phyloP scores from a whole-genome alignment of 108 stramenopile genomes.

The Aurantiochytrium sp. region DNA sequence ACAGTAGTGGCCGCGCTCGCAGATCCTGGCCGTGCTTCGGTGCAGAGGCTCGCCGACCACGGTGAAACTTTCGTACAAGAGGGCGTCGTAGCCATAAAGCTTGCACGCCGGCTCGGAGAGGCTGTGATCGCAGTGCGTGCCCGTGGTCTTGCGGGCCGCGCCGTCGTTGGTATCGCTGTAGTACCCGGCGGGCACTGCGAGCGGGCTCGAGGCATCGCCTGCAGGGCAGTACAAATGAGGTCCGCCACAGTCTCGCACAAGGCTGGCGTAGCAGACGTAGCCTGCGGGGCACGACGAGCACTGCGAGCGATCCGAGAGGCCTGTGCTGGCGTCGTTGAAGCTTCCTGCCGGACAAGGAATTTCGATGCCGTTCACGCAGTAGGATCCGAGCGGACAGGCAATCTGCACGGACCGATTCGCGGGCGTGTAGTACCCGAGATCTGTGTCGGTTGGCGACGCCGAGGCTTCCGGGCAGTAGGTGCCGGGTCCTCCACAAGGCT shows the following conservation, averaged over 20 bases:
- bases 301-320: conserved; percentile 8
- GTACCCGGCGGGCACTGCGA: conserved; percentile 31
- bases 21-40: background rate
- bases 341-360: background rate
- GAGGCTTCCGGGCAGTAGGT: conserved; percentile 43
- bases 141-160: conserved; percentile 40
- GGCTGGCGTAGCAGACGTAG: conserved; percentile 31
- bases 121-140: conserved; percentile 34
- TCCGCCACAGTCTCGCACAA: background rate
- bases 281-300: conserved; percentile 39
- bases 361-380: background rate
- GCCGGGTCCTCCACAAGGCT: conserved; percentile 32
- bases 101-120: conserved; percentile 25
- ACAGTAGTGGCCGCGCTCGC: conserved; percentile 45
- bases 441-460: conserved; percentile 29
- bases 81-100: conserved; percentile 22
- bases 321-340: conserved; percentile 31
- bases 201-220: background rate
- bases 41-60: conserved; percentile 34
- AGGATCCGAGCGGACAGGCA: background rate
- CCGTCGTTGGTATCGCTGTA: background rate
- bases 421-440: conserved; percentile 33
- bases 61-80: conserved; percentile 32
- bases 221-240: background rate
- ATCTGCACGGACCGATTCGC: background rate